Percentiles rank a stretch among this genome's conserved stretches.
These are phyloP conservation scores for Bacidia gigantensis DNA, from an alignment of 495 filamentous ascomycete genomes.

Conservation along the genomic window DNA sequence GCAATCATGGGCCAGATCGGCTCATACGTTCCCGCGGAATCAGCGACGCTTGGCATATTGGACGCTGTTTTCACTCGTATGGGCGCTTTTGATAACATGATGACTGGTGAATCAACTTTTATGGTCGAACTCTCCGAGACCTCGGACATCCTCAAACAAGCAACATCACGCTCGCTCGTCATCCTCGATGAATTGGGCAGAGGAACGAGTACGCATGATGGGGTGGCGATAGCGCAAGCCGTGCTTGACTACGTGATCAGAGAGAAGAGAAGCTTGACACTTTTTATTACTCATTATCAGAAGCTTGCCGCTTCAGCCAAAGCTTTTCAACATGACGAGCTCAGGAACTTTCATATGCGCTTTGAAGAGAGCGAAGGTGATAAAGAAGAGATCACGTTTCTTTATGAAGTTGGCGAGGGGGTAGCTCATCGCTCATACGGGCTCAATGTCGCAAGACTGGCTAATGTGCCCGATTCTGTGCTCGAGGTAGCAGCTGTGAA, in stretches of 20 bases:
- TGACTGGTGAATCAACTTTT: constrained; percentile 89
- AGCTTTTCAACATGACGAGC: constrained; percentile 43
- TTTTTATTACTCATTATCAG: constrained; percentile 98
- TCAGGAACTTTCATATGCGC: constrained; percentile 72
- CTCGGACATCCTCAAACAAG: constrained; percentile 74
- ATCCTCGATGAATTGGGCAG: constrained; percentile 93
- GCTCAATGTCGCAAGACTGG: constrained; percentile 79
- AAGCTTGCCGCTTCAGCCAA: constrained; percentile 58
- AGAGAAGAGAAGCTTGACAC: constrained; percentile 56
- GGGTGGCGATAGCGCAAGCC: constrained; percentile 87
- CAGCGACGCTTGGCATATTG: constrained; percentile 61
- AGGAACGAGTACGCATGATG: constrained; percentile 88
- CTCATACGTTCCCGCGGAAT: constrained; percentile 75
- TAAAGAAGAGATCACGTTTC: constrained; percentile 55
- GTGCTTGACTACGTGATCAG: constrained; percentile 76
- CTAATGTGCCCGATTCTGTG: constrained; percentile 61
- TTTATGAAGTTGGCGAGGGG: constrained; percentile 74
- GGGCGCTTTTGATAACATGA: constrained; percentile 94
- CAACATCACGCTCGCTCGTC: constrained; percentile 65
- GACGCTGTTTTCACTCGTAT: constrained; percentile 94
- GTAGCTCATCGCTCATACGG: constrained; percentile 90
- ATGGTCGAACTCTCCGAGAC: constrained; percentile 96
- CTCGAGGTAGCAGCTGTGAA: constrained; percentile 66
- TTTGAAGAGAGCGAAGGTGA: constrained; percentile 45
- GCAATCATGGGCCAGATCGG: constrained; percentile 91